Evolutionary conservation across 2,329 filamentous ascomycete species (phyloP), one percentile per base, ranked within the genome.

Genomic region (Exophiala sp.): DNA sequence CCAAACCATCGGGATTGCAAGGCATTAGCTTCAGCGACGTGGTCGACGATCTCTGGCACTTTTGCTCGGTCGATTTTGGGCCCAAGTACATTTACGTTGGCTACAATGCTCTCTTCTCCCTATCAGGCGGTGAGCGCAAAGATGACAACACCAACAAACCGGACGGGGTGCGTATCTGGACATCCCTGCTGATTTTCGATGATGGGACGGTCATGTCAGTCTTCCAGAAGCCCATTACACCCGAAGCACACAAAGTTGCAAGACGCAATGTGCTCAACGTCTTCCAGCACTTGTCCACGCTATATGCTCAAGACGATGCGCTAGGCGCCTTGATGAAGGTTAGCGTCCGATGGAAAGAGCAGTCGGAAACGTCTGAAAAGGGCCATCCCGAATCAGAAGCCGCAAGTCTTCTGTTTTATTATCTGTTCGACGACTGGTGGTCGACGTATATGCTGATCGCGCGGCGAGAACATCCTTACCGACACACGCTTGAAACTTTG

Each of bases 21-120:
- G 50, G 42, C 21, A 32, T 57, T 24, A 51, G 18, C 9, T 57
- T 57, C 39, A 33, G 82, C 46, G 72, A 81, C 29, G 76, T 89
- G 39, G 80, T 86, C 5, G 78, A 87, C 58, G 80, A 85, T 50
- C 85, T 88, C n/a, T 86, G 86, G 75, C 87, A 89, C 66, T 91
- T 87, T 68, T 85, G 84, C 11, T 86, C 86, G 0, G 80, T 88
- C 11, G 87, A 91, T 63, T 81, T 85, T 67, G 87, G 86, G 29
- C 45, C 41, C 9, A 55, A 50, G 12, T 61, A 59, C 24, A 55
- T 59, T 24, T 59, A 59, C 45, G 39, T 61, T n/a, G 58, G 58
- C 11, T 61, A 54, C 52, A 61, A 61, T 33, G 50, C 52, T 3
- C 42, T 61, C 20, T 61, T 59, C 41, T 39, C 50, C 11, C 12